phyloP scores from a whole-genome alignment of 139 green algal species.

The Chlorella vulgaris region DNA sequence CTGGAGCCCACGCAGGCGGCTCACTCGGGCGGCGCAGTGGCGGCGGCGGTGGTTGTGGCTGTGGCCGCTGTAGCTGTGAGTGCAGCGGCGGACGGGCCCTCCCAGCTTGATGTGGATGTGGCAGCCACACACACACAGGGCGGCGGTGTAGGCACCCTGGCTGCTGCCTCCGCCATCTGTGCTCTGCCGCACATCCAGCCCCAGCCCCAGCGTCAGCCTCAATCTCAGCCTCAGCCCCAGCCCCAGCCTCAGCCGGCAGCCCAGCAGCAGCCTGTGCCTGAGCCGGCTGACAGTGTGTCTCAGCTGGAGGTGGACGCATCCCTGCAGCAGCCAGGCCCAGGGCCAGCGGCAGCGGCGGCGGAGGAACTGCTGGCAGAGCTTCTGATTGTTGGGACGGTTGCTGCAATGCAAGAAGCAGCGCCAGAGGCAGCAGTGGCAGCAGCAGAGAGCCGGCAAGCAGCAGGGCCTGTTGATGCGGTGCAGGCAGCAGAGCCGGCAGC shows the following conservation, averaged over 20 bases:
- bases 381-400: too few species aligned
- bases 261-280: neutral
- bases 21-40: neutral
- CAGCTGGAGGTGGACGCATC: conserved; percentile 18
- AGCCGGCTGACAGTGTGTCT: neutral
- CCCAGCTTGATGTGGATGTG: conserved; percentile 32
- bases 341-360: too few species aligned
- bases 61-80: neutral
- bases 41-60: neutral
- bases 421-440: too few species aligned
- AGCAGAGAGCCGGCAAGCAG: too few species aligned
- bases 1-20: conserved; percentile 8
- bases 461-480: too few species aligned
- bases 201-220: too few species aligned
- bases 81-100: conserved; percentile 16
- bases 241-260: neutral
- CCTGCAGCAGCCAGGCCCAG: neutral
- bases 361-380: too few species aligned
- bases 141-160: neutral
- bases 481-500: too few species aligned
- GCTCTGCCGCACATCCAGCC: neutral
- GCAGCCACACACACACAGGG: neutral
- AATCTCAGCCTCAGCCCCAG: neutral
- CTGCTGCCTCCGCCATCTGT: neutral
- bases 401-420: too few species aligned